Conservation (phyloP, 768 basidiomycete genomes). For the Podaxis sp. region DNA sequence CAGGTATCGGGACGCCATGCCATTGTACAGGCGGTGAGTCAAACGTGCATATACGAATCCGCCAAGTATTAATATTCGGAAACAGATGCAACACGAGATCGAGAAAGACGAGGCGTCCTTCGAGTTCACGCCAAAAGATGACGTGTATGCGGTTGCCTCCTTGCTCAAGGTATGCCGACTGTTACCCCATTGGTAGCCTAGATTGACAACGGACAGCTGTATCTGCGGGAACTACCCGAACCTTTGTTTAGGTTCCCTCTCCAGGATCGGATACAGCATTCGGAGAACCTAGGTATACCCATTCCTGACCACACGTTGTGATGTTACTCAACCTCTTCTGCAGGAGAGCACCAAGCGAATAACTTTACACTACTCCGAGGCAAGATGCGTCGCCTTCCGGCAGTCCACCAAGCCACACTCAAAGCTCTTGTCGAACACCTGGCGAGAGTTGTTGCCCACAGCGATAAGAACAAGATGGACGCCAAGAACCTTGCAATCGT, state of each 20-base stretch:
- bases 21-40: constrained; percentile 71
- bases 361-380: constrained; percentile 79
- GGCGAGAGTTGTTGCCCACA: constrained; percentile 60
- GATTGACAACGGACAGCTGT: constrained; percentile 43
- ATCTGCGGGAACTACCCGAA: constrained; percentile 86
- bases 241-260: constrained; percentile 82
- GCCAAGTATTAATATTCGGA: background rate
- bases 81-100: constrained; percentile 79
- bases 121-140: constrained; percentile 72
- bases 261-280: constrained; percentile 79
- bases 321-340: constrained; percentile 5
- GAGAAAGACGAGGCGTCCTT: constrained; percentile 81
- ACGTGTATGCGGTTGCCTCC: constrained; percentile 81
- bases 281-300: constrained; percentile 66
- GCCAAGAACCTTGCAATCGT: constrained; percentile 89
- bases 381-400: constrained; percentile 80
- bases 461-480: constrained; percentile 91
- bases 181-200: constrained; percentile 7
- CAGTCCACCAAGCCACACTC: constrained; percentile 83
- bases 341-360: constrained; percentile 71
- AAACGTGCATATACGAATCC: background rate
- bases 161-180: constrained; percentile 67
- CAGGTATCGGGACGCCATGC: constrained; percentile 87
- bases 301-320: background rate
- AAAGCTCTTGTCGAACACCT: constrained; percentile 83